A percentile compares a stretch with the other conserved stretches of the same genome.
Evolutionary conservation across 495 filamentous ascomycete genomes (phyloP).

Genomic region (Penicillium desertorum): DNA sequence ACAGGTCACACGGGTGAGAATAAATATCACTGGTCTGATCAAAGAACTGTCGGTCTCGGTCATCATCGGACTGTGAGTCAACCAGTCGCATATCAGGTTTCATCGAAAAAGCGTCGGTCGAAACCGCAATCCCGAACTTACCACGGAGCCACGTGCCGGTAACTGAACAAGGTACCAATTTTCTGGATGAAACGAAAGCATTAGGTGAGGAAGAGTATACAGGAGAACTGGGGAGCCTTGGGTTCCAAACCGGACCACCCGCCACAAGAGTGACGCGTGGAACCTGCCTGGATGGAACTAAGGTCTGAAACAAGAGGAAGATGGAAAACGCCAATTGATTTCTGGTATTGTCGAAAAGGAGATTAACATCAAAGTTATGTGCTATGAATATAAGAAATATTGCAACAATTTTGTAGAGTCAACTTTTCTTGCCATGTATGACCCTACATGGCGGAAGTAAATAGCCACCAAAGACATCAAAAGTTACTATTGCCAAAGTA

Average conservation of each 20-base stretch:
- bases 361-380: constrained; percentile 3
- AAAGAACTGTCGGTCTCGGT: constrained; percentile 9
- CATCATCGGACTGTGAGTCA: constrained; percentile 18
- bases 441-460: constrained; percentile 6
- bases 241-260: constrained; percentile 24
- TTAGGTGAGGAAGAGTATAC: constrained; percentile 4
- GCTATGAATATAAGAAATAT: constrained; percentile 4
- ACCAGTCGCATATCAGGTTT: constrained; percentile 7
- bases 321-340: constrained; percentile 14
- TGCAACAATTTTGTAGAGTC: constrained; percentile 1
- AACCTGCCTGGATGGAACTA: constrained; percentile 1
- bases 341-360: constrained; percentile 10
- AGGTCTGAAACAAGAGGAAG: background rate
- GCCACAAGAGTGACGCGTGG: constrained; percentile 18
- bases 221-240: constrained; percentile 13
- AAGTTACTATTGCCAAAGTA: constrained; percentile 16
- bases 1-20: constrained; percentile 13
- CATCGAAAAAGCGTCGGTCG: constrained; percentile 3
- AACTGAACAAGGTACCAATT: constrained; percentile 17
- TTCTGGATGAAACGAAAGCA: constrained; percentile 10
- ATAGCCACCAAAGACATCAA: constrained; percentile 14
- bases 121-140: constrained; percentile 4
- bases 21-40: constrained; percentile 6
- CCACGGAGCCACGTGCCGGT: constrained; percentile 17
- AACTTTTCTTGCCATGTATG: constrained; percentile 15